A percentile compares a stretch with the other conserved stretches of the same genome.
Conservation (phyloP, 1,284 basidiomycete genomes). For the Microstroma glucosiphilum region DNA sequence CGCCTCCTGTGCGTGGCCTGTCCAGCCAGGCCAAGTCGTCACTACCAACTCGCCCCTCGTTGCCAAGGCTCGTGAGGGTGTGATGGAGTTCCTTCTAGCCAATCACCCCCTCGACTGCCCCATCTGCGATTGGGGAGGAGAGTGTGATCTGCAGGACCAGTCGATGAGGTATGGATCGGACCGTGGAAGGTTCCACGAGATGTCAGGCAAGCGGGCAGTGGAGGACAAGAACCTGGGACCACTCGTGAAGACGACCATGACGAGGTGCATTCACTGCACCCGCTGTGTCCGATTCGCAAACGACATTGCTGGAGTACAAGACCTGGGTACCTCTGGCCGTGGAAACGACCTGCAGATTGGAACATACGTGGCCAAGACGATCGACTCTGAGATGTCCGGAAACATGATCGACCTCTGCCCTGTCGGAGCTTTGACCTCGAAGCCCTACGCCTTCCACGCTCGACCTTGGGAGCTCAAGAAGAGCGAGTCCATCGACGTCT, state of each 20-base stretch:
- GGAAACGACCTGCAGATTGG: conserved; percentile 99
- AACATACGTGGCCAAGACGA: conserved; percentile 93
- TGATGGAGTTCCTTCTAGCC: conserved; percentile 96
- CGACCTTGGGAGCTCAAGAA: conserved; percentile 98
- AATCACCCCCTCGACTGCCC: conserved; percentile 99
- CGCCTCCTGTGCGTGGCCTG: conserved; percentile 78
- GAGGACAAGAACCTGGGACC: conserved; percentile 98
- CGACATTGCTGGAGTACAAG: conserved; percentile 96
- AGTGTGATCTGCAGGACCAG: conserved; percentile 99
- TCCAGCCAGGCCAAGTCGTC: conserved; percentile 92
- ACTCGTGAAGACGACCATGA: conserved; percentile 98
- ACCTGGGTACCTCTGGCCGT: conserved; percentile 90
- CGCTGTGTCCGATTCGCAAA: conserved; percentile 98
- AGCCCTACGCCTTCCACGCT: conserved; percentile 94
- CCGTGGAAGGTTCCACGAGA: conserved; percentile 94
- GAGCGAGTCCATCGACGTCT: conserved; percentile 93
- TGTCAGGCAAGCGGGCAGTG: conserved; percentile 91
- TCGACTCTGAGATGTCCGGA: conserved; percentile 95
- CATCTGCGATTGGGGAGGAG: conserved; percentile 74
- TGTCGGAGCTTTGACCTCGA: conserved; percentile 94
- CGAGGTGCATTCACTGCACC: conserved; percentile 98
- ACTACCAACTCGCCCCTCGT: conserved; percentile 92
- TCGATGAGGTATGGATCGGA: conserved; percentile 99
- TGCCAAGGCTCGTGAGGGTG: conserved; percentile 83
- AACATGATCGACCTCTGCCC: conserved; percentile 93